phyloP scores from a whole-genome alignment of 2,329 filamentous ascomycete species.

The Talaromyces rugulosus region DNA sequence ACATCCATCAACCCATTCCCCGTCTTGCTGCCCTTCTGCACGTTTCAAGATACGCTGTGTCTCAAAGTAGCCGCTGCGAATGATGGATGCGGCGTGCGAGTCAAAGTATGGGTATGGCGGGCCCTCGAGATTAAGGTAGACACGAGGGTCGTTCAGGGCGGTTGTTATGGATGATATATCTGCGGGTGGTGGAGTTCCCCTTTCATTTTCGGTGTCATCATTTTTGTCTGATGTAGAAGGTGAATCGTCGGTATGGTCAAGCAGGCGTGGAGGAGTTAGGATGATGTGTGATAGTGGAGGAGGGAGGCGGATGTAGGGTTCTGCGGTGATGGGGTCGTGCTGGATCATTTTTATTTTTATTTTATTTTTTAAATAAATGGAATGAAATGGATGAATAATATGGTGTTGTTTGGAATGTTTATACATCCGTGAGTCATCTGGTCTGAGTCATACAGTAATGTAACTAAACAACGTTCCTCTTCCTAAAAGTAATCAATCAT shows the following conservation, averaged over 20 bases:
- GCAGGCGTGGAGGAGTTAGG: conserved; percentile 21
- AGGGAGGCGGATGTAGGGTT: conserved; percentile 24
- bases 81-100: conserved; percentile 17
- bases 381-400: not conserved
- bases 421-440: not conserved
- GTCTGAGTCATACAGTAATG: not conserved
- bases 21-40: not conserved
- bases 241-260: too few relatives aligned
- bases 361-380: not conserved
- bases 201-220: not conserved
- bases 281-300: conserved; percentile 22
- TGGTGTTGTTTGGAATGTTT: not conserved
- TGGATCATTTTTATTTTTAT: conserved; percentile 16
- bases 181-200: not conserved
- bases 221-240: not conserved
- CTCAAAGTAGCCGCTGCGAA: conserved; percentile 5
- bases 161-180: conserved; percentile 13
- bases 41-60: not conserved
- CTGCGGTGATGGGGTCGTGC: conserved; percentile 15
- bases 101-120: conserved; percentile 24
- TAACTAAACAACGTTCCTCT: too few relatives aligned
- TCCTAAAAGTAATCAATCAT: not conserved
- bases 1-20: conserved; percentile 15
- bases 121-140: conserved; percentile 20
- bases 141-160: conserved; percentile 22